Base-by-base conservation (phyloP, 257 asterid genomes). In the Buddleja alternifolia region DNA sequence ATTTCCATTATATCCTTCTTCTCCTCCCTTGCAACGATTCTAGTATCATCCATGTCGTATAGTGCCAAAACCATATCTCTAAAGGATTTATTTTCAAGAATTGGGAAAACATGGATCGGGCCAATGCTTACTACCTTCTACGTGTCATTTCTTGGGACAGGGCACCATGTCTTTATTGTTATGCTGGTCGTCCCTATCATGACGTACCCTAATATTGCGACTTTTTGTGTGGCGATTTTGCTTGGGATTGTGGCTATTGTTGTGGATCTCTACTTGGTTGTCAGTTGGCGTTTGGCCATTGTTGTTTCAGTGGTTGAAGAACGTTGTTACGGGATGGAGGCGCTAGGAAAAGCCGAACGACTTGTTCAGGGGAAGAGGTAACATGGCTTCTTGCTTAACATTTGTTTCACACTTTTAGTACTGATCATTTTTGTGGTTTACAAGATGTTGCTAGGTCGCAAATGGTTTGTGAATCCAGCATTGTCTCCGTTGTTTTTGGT, bases 291-390 rank as follows among this genome's bases (percentile, higher is more conserved):
- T 3, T 14, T 83, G 77, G 78, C 84, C 10, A 14, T 89, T 17
- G 83, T 86, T 0, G 76, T 77, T 34, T 75, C 92, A 1, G 82
- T 79, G 25, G 20, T 79, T 0, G 92, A 85, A 65, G 86, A 86
- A 59, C 23, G 74, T 23, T 75, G 50, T 42, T 70, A 55, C 29
- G 93, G 96, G 16, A 20, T 66, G 10, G 70, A 76, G 53, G 88
- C 92, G 6, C 45, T 86, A 4, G 84, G 80, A 37, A 82, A 66
- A 78, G 90, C n/a, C 84, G 1, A 60, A 4, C n/a, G 21, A 7
- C 71, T 86, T 0, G 69, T 85, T 6, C 36, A 77, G 77, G 90
- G 90, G 55, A 79, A 82, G 62, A 74, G 70, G 60, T 19, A 67
- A 14, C 72, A 69, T 4, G 92, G 92, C 7, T 78, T 80, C 69